Evolutionary conservation across 352 stramenopile species (phyloP).

Genomic region (Nothophytophthora sp.): DNA sequence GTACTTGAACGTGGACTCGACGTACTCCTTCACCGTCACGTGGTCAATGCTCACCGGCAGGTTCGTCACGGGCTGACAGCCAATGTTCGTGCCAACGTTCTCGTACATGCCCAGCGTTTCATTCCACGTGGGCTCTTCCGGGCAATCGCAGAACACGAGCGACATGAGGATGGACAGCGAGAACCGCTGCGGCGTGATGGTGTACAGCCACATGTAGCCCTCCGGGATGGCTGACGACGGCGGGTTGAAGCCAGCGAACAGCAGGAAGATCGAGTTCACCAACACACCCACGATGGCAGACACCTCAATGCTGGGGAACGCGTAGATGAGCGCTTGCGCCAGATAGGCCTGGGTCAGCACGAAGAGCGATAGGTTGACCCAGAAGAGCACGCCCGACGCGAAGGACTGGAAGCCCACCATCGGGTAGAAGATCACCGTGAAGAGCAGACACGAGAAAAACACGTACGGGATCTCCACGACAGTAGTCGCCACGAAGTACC

Average conservation of each 20-base stretch:
- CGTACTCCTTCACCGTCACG: slow-evolving; percentile 11
- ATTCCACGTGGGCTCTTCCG: slow-evolving; percentile 21
- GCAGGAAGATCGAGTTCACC: slow-evolving; percentile 36
- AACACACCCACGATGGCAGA: slow-evolving; percentile 27
- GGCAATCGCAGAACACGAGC: slow-evolving; percentile 30
- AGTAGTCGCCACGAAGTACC: slow-evolving; percentile 66
- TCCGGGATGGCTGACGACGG: slow-evolving; percentile 27
- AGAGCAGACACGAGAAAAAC: slow-evolving; percentile 37
- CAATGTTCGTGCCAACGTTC: slow-evolving; percentile 16
- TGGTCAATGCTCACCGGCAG: slow-evolving; percentile 12
- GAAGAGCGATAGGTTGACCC: slow-evolving; percentile 29
- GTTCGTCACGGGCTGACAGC: slow-evolving; percentile 19
- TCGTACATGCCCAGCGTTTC: slow-evolving; percentile 12
- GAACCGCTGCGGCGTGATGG: slow-evolving; percentile 32
- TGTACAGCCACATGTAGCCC: slow-evolving; percentile 38
- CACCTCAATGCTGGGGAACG: slow-evolving; percentile 28
- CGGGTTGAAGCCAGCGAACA: slow-evolving; percentile 37
- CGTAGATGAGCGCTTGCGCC: slow-evolving; percentile 26
- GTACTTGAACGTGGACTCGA: slow-evolving; percentile 24
- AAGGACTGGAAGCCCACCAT: slow-evolving; percentile 48
- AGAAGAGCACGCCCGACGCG: slow-evolving; percentile 30
- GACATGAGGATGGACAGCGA: slow-evolving; percentile 26
- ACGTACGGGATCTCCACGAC: slow-evolving; percentile 75
- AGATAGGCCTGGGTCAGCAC: slow-evolving; percentile 35
- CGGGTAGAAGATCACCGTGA: slow-evolving; percentile 48